phyloP scores from a whole-genome alignment of 768 basidiomycete genomes.

The Clitopilus hobsonii region DNA sequence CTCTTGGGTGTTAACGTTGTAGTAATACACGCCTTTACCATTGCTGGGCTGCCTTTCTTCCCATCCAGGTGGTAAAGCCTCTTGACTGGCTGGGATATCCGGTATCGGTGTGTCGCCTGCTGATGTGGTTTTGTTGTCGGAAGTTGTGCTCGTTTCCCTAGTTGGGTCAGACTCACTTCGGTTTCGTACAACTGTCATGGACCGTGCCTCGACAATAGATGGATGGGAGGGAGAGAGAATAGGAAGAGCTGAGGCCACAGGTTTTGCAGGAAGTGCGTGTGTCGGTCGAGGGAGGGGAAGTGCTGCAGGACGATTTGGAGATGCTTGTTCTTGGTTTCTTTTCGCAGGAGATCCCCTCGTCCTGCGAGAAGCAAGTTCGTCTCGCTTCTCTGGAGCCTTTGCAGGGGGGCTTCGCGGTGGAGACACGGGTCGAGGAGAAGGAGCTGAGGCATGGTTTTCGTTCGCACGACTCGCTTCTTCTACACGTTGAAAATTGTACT shows the following conservation, averaged over 20 bases:
- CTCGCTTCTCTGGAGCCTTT: background rate
- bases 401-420: background rate
- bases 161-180: constrained; percentile 35
- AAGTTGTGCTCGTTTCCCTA: constrained; percentile 11
- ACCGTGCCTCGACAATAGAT: constrained; percentile 55
- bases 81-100: background rate
- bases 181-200: constrained; percentile 48
- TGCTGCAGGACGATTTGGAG: constrained; percentile 17
- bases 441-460: background rate
- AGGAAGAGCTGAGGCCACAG: constrained; percentile 44
- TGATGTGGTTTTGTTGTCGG: background rate
- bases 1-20: constrained; percentile 50
- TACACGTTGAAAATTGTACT: constrained; percentile 35
- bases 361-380: constrained; percentile 12
- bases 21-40: constrained; percentile 48
- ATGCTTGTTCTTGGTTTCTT: constrained; percentile 6
- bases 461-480: constrained; percentile 5
- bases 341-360: constrained; percentile 1
- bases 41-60: constrained; percentile 50
- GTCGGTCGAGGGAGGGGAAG: constrained; percentile 36
- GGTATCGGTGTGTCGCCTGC: background rate
- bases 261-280: constrained; percentile 70
- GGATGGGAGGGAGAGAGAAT: constrained; percentile 53
- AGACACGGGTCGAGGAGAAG: background rate
- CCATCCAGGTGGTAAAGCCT: constrained; percentile 53